Evolutionary conservation across 176 grass and related monocot genomes (phyloP).

Genomic region (Paspalum notatum): DNA sequence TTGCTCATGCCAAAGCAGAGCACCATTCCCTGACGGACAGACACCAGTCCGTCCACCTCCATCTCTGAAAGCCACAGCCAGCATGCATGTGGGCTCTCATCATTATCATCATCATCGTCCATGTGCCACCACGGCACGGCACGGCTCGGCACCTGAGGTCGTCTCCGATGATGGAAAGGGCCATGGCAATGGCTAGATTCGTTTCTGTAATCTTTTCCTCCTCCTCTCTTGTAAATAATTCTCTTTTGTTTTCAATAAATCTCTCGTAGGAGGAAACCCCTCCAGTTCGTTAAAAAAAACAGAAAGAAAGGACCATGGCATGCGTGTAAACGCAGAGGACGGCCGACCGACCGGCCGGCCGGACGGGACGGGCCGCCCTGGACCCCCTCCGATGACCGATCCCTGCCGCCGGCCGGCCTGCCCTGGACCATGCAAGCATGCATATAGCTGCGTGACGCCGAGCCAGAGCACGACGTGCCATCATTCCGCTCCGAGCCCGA

Average conservation of each 20-base stretch:
- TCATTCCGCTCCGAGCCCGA: constrained; percentile 19
- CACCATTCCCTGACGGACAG: too few species aligned
- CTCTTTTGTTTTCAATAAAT: too few species aligned
- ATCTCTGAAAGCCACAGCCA: neutral
- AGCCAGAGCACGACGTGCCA: constrained; percentile 16
- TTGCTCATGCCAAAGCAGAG: too few species aligned
- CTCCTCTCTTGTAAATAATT: too few species aligned
- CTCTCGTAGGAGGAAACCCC: too few species aligned
- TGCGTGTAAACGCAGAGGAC: constrained; percentile 5
- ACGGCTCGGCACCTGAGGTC: constrained; percentile 2
- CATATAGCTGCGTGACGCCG: neutral
- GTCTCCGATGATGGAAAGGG: neutral
- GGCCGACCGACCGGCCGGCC: too few species aligned
- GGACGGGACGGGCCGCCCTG: neutral
- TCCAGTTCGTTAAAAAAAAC: too few species aligned
- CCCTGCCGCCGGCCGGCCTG: too few species aligned
- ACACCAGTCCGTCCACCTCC: too few species aligned
- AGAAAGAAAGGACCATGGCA: neutral
- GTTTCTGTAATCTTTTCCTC: too few species aligned
- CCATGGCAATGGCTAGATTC: too few species aligned
- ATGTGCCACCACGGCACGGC: constrained; percentile 33
- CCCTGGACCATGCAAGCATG: constrained; percentile 18
- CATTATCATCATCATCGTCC: neutral
- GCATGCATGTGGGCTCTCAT: neutral
- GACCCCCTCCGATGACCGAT: neutral